Conservation (phyloP, 2,329 filamentous ascomycete species). For the Boeremia lycopersici region DNA sequence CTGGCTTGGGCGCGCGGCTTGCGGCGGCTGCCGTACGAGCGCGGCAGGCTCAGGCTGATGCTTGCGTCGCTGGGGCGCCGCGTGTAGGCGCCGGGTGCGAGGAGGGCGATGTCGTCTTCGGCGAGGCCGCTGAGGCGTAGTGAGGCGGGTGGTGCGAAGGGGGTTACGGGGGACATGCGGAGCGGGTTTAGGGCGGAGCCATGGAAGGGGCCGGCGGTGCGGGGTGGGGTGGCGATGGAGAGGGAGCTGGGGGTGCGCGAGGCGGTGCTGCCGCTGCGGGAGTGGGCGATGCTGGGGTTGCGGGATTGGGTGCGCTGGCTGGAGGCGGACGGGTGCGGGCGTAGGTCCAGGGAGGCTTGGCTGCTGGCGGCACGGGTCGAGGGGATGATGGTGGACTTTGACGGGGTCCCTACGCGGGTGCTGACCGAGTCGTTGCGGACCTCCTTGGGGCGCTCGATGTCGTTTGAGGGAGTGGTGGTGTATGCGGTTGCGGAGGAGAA, state of each 20-base stretch:
- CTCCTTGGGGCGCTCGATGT: constrained; percentile 33
- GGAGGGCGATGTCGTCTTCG: constrained; percentile 9
- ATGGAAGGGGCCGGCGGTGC: constrained; percentile 7
- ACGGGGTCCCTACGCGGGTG: constrained; percentile 17
- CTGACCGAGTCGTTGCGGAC: constrained; percentile 13
- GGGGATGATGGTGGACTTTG: background rate
- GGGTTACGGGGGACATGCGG: constrained; percentile 29
- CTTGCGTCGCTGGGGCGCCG: constrained; percentile 18
- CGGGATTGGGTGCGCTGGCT: constrained; percentile 1
- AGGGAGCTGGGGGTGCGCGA: background rate
- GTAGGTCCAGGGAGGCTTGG: constrained; percentile 6
- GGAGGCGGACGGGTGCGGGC: background rate
- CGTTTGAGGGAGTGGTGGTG: constrained; percentile 17
- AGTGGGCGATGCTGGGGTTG: constrained; percentile 11
- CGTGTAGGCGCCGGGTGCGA: constrained; percentile 11
- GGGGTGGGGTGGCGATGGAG: background rate
- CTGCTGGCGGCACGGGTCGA: constrained; percentile 20
- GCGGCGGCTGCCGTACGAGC: background rate
- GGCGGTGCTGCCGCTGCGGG: constrained; percentile 11
- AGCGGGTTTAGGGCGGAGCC: constrained; percentile 23
- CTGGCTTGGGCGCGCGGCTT: constrained; percentile 14
- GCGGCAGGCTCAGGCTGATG: constrained; percentile 2
- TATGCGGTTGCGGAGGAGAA: constrained; percentile 31
- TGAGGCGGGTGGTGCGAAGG: constrained; percentile 20
- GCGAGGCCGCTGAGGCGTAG: constrained; percentile 5